Conservation (phyloP, 2,329 filamentous ascomycete species). For the Epichloe hybrida region DNA sequence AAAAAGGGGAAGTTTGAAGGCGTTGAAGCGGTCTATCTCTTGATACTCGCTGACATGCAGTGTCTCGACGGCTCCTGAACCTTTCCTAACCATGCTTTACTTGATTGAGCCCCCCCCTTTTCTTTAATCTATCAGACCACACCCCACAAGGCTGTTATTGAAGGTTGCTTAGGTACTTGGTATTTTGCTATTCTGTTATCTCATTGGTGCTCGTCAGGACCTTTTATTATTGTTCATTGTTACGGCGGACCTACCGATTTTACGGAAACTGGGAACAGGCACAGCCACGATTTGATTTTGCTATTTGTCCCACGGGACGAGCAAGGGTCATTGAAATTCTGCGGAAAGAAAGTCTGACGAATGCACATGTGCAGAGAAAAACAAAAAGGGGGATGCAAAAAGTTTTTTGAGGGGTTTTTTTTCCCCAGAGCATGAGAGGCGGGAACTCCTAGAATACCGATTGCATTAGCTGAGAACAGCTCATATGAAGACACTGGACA, state of each 20-base stretch:
- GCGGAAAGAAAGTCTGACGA: neutral
- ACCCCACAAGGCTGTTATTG: neutral
- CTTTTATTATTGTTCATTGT: no score
- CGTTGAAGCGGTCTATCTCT: conserved; percentile 2
- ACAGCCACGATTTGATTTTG: neutral
- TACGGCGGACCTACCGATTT: no score
- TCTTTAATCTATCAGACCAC: neutral
- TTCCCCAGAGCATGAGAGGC: neutral
- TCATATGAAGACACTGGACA: neutral
- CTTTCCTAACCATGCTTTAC: neutral
- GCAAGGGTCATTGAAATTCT: neutral
- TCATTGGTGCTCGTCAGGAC: neutral
- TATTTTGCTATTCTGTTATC: neutral
- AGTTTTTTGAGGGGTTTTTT: neutral
- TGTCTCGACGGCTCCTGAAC: neutral
- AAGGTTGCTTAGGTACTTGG: neutral
- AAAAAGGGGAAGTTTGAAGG: conserved; percentile 1
- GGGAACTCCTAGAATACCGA: neutral
- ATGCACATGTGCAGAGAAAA: neutral
- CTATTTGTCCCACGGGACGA: neutral
- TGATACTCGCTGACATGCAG: neutral
- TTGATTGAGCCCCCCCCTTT: neutral
- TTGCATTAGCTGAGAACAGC: conserved; percentile 1
- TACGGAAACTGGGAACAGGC: neutral
- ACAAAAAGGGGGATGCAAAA: neutral